phyloP scores from a whole-genome alignment of 2,329 filamentous ascomycete species.

The Penicillium hesseltinei region DNA sequence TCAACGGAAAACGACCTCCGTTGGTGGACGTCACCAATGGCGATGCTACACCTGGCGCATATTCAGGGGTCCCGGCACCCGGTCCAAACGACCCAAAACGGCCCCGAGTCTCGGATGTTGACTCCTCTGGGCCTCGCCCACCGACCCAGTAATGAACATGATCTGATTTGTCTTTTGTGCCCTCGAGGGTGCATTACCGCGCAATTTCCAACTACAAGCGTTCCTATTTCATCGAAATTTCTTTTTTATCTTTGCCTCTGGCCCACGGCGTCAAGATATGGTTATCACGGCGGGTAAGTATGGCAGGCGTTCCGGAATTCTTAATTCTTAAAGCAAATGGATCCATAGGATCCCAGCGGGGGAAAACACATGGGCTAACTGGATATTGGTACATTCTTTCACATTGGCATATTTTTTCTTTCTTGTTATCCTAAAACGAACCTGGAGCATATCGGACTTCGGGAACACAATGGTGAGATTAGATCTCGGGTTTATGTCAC shows the following conservation, averaged over 20 bases:
- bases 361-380: background rate
- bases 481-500: background rate
- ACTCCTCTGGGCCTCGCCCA: slow-evolving; percentile 11
- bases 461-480: background rate
- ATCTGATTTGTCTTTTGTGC: background rate
- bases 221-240: background rate
- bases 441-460: background rate
- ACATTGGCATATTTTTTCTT: background rate
- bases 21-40: slow-evolving; percentile 48
- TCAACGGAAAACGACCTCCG: slow-evolving; percentile 45
- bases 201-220: background rate
- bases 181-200: background rate
- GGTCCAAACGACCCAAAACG: slow-evolving; percentile 35
- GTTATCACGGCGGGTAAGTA: background rate
- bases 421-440: background rate
- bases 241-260: background rate
- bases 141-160: slow-evolving; percentile 3
- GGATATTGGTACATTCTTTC: background rate
- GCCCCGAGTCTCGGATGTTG: slow-evolving; percentile 25
- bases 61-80: slow-evolving; percentile 24
- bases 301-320: background rate
- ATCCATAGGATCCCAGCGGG: background rate
- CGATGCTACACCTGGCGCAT: slow-evolving; percentile 18
- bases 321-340: background rate
- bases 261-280: background rate